Percentiles rank a stretch among this genome's conserved stretches.
phyloP scores from a whole-genome alignment of 176 grass and related monocot genomes.

The Musa schizocarpa region DNA sequence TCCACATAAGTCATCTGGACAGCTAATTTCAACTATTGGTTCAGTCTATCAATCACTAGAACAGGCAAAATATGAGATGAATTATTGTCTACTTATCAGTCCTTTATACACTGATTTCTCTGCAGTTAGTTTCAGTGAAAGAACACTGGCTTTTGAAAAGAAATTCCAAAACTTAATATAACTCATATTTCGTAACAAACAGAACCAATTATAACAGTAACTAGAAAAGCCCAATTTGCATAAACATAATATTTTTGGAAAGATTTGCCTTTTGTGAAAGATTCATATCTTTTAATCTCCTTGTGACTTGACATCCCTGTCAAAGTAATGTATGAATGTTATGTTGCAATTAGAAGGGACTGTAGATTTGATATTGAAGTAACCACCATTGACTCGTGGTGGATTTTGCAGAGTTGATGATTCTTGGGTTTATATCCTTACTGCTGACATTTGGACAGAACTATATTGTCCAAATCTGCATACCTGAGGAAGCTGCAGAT shows the following conservation, averaged over 20 bases:
- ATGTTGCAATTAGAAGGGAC: neutral
- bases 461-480: conserved; percentile 84
- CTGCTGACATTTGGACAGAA: conserved; percentile 85
- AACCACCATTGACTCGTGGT: neutral
- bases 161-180: neutral
- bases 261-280: neutral
- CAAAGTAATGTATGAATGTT: neutral
- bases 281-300: neutral
- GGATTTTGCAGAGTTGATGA: conserved; percentile 55
- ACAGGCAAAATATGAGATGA: no score
- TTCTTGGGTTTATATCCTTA: conserved; percentile 93
- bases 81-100: no score
- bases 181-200: neutral
- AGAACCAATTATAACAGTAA: neutral
- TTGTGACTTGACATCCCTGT: neutral
- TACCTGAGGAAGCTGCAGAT: conserved; percentile 48
- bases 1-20: neutral
- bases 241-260: neutral
- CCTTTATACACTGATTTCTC: no score
- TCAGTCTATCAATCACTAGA: neutral
- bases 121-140: neutral
- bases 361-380: neutral
- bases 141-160: neutral
- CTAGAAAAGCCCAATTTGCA: neutral
- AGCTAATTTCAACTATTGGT: neutral